These are phyloP conservation scores for Ogataea naganishii DNA, from an alignment of 805 yeast species.

Conservation along the genomic window DNA sequence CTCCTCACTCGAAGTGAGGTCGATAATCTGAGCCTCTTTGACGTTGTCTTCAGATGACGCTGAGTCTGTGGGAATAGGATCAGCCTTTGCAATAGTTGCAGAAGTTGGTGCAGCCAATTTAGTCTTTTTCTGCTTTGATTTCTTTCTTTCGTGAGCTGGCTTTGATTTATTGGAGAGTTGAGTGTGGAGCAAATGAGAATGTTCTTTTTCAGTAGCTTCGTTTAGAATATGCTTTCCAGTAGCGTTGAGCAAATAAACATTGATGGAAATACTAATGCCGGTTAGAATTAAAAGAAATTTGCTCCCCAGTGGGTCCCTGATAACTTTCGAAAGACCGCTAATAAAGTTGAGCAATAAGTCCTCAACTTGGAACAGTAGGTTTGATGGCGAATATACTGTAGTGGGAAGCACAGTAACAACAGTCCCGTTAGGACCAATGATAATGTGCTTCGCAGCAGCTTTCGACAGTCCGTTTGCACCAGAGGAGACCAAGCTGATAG, in stretches of 20 bases:
- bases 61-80: background rate
- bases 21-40: slow-evolving; percentile 26
- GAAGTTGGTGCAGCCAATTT: slow-evolving; percentile 1
- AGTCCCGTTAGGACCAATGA: slow-evolving; percentile 33
- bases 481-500: slow-evolving; percentile 14
- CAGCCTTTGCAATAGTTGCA: background rate
- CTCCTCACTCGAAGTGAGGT: slow-evolving; percentile 15
- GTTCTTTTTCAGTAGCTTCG: slow-evolving; percentile 5
- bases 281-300: slow-evolving; percentile 68
- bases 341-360: slow-evolving; percentile 45
- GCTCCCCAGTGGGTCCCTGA: slow-evolving; percentile 73
- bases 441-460: slow-evolving; percentile 32
- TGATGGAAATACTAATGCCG: slow-evolving; percentile 68
- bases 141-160: background rate
- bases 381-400: slow-evolving; percentile 49
- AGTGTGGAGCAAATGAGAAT: slow-evolving; percentile 2
- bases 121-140: slow-evolving; percentile 1
- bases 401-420: slow-evolving; percentile 52
- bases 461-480: slow-evolving; percentile 27
- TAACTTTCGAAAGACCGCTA: slow-evolving; percentile 53
- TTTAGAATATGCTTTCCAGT: slow-evolving; percentile 53
- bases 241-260: slow-evolving; percentile 78
- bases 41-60: slow-evolving; percentile 14
- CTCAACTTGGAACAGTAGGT: slow-evolving; percentile 49
- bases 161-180: slow-evolving; percentile 2